Percentiles rank a stretch among this genome's conserved stretches.
phyloP scores from a whole-genome alignment of 2,329 filamentous ascomycete genomes.

The Neofusicoccum ribis region DNA sequence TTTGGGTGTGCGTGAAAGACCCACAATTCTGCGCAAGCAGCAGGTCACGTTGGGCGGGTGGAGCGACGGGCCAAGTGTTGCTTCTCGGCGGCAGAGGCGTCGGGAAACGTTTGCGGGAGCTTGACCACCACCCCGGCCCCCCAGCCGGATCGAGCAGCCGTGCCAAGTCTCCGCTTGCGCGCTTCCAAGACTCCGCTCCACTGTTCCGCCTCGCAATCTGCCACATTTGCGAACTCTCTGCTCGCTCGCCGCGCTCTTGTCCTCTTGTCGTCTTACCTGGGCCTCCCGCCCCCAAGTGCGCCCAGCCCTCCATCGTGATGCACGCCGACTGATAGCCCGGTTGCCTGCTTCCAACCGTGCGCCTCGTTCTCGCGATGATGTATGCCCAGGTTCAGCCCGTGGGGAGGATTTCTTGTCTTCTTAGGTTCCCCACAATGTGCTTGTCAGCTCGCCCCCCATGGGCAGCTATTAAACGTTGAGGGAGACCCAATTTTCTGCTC shows the following conservation, averaged over 20 bases:
- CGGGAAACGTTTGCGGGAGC: background rate
- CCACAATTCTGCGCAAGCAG: background rate
- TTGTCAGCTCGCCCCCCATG: background rate
- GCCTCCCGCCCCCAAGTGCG: background rate
- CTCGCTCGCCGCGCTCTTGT: background rate
- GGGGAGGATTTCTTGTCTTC: conserved; percentile 9
- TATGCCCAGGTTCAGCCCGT: background rate
- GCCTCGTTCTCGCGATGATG: background rate
- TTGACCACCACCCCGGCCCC: background rate
- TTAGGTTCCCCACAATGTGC: background rate
- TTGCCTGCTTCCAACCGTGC: background rate
- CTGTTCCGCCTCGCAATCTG: conserved; percentile 1
- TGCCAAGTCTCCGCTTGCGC: conserved; percentile 8
- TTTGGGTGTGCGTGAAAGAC: background rate
- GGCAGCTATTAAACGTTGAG: background rate
- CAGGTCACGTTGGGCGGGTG: background rate
- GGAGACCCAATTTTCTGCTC: background rate
- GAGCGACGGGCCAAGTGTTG: conserved; percentile 1
- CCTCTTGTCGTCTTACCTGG: background rate
- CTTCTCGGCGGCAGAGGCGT: conserved; percentile 2
- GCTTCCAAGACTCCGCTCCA: background rate
- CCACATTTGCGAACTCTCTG: background rate
- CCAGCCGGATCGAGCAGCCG: background rate
- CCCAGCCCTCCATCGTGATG: background rate
- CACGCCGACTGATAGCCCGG: background rate